Evolutionary conservation across 192 early-diverging fungal genomes (phyloP).

Genomic region (Chytriomyces sp.): DNA sequence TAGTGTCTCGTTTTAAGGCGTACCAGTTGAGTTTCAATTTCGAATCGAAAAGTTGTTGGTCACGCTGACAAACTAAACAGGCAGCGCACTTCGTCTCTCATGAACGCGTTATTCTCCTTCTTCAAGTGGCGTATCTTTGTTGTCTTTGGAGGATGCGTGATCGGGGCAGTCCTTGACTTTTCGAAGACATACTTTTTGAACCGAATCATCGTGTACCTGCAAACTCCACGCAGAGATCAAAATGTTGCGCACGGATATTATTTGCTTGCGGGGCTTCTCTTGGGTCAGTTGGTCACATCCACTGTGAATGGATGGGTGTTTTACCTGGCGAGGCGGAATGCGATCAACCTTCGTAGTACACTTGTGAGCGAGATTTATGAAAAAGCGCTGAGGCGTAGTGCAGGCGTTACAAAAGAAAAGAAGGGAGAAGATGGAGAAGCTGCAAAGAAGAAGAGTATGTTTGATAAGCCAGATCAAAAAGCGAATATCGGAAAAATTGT

Average conservation of each 20-base stretch:
- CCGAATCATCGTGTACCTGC: conserved; percentile 29
- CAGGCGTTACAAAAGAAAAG: conserved; percentile 28
- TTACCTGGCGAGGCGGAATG: conserved; percentile 26
- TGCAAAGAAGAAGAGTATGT: conserved; percentile 21
- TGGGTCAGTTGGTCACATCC: conserved; percentile 15
- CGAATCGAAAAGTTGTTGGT: too few species aligned
- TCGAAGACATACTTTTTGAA: conserved; percentile 30
- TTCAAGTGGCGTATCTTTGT: conserved; percentile 29
- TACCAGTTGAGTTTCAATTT: conserved; percentile 27
- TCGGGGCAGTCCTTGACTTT: conserved; percentile 33
- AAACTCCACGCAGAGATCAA: conserved; percentile 13
- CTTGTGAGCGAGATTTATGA: conserved; percentile 45
- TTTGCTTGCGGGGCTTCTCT: conserved; percentile 26
- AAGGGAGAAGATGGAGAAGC: conserved; percentile 3
- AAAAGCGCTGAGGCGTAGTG: conserved; percentile 42
- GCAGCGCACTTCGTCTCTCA: neutral
- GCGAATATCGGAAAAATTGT: conserved; percentile 73
- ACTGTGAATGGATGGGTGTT: conserved; percentile 28
- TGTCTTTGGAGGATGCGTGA: conserved; percentile 25
- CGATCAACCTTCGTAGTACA: conserved; percentile 31
- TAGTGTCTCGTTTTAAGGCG: conserved; percentile 15
- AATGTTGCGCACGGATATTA: neutral
- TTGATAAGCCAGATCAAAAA: conserved; percentile 37
- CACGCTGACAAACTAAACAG: neutral
- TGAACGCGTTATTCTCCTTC: conserved; percentile 20